phyloP scores from a whole-genome alignment of 495 filamentous ascomycete genomes.

The Xylona heveae region DNA sequence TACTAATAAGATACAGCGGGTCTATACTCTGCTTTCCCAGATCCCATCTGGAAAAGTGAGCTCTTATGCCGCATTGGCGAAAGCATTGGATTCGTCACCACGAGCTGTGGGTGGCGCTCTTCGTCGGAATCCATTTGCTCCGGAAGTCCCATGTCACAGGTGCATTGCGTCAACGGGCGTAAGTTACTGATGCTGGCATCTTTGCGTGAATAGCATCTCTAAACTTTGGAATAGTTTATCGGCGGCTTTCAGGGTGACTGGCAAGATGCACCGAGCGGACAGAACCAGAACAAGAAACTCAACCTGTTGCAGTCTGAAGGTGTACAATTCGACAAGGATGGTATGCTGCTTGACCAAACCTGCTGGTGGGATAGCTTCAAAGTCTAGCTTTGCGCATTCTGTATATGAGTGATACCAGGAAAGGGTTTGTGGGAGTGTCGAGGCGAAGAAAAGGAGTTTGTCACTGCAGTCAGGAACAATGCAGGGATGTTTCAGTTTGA shows the following conservation, averaged over 20 bases:
- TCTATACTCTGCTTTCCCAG: constrained; percentile 44
- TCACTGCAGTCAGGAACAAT: too few species aligned
- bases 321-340: constrained; percentile 22
- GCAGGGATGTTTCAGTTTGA: too few species aligned
- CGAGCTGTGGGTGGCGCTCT: constrained; percentile 65
- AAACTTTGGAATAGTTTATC: constrained; percentile 11
- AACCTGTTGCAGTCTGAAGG: constrained; percentile 24
- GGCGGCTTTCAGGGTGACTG: constrained; percentile 27
- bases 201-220: neutral
- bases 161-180: constrained; percentile 17
- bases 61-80: constrained; percentile 50
- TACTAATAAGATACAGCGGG: constrained; percentile 35
- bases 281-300: constrained; percentile 24
- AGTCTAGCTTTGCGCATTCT: constrained; percentile 3
- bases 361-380: constrained; percentile 21
- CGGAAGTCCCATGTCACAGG: constrained; percentile 21
- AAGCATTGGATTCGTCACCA: constrained; percentile 44
- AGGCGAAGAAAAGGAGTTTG: too few species aligned
- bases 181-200: constrained; percentile 2
- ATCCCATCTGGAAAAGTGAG: constrained; percentile 50
- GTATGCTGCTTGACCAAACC: constrained; percentile 18
- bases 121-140: constrained; percentile 26
- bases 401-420: too few species aligned
- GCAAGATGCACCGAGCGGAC: constrained; percentile 22
- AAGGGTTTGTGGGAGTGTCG: too few species aligned